Evolutionary conservation across 1,284 basidiomycete genomes (phyloP), one percentile per base, ranked within the genome.

Genomic region (Cutaneotrichosporon daszewskae): DNA sequence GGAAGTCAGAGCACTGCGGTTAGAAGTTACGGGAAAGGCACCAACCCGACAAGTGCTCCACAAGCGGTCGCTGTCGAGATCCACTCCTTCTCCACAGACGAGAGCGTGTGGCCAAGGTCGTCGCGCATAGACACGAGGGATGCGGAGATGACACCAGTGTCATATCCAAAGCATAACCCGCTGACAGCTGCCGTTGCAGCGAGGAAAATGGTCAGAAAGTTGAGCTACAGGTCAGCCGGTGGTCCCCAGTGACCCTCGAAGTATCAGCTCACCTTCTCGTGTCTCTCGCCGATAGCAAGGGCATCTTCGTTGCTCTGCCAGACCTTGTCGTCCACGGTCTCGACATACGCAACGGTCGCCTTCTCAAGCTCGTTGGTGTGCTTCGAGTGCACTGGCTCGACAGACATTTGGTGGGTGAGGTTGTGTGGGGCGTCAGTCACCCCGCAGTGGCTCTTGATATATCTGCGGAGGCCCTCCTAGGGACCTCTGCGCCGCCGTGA

Each of bases 51-150:
- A 3, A 87, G 74, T 0, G 85, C 85, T 7, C 83, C 84, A 27
- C 85, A 73, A 0, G 83, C 86, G 0, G 85, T 87, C 0, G 83
- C 75, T 3, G 83, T 82, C 0, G 84, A 85, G 55, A 86, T 84
- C 49, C 86, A 77, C 76, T 87, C 84, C 80, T 85, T 84, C 65
- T 86, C 81, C 20, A 74, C 72, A 50, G 79, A 74, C 3, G 79
- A 79, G 13, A 87, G 72, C 13, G 64, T 64, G 10, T 81, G 77
- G 3, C 83, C 83, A 29, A 87, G 72, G 58, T 86, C 84, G 4
- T 76, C 74, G 0, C 79, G 75, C 53, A 87, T 84, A 2, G 79
- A 81, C 11, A 87, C 83, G 26, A 87, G 74, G 14, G 84, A 80
- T 23, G 84, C 62, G 9, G 62, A 62, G 46, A 68, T 62, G 46